Conservation (phyloP, 768 basidiomycete genomes). For the Exidia glandulosa region DNA sequence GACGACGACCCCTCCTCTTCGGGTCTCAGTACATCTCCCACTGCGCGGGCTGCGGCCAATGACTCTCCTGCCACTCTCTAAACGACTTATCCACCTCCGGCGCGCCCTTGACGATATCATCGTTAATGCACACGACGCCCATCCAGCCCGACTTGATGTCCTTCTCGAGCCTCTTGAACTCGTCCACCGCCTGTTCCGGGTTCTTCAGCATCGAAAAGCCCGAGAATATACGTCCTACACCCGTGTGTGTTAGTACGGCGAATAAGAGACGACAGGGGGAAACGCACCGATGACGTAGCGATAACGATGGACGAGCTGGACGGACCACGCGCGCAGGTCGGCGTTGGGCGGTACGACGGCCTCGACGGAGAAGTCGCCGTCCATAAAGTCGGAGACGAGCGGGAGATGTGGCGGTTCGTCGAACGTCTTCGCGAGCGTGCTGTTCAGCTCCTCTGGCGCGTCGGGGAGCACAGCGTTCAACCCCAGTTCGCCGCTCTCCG, state of each 20-base stretch:
- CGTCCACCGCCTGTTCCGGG: not conserved
- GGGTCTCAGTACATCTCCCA: not conserved
- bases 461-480: slow-evolving; percentile 25
- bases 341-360: slow-evolving; percentile 3
- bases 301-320: not conserved
- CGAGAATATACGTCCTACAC: not conserved
- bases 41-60: not conserved
- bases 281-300: not conserved
- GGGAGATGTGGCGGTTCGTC: slow-evolving; percentile 10
- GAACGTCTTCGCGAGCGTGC: not conserved
- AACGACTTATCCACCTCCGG: not conserved
- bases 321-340: not conserved
- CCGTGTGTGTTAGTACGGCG: not conserved
- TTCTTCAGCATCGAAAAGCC: not conserved
- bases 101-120: not conserved
- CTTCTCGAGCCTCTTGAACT: not conserved
- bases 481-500: slow-evolving; percentile 20
- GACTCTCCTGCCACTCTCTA: not conserved
- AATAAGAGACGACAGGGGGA: not conserved
- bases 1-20: not conserved
- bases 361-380: slow-evolving; percentile 10
- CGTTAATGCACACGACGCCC: not conserved
- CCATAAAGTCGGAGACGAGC: slow-evolving; percentile 7
- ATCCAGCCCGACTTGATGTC: not conserved
- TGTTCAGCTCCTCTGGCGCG: not conserved